Base-by-base conservation (phyloP, 257 asterid genomes). In the Solanum clarkiae region DNA sequence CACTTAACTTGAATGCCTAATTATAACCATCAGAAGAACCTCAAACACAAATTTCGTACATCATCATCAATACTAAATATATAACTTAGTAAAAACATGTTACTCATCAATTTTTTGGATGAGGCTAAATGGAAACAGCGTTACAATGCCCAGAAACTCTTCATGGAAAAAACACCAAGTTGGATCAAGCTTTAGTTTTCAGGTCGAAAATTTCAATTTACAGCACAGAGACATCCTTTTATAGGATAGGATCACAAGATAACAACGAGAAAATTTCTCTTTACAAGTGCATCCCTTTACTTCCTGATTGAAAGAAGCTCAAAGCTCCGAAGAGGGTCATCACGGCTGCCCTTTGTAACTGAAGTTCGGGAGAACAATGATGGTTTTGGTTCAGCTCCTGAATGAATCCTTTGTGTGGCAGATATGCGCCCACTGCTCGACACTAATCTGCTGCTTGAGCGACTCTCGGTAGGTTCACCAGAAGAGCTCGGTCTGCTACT, bases 271-370 rank as follows among this genome's bases (percentile, higher is more conserved):
- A 26, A 59, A 87, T 36, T 74, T 81, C 85, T 89, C 87, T 53
- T 66, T n/a, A 59, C 66, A 59, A 59, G 66, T 59, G 66, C 66
- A 59, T n/a, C 66, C 66, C 32, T 59, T 85, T 59, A 88, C 86
- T 89, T 91, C 82, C 89, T 88, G 87, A 92, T 84, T 9, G 94
- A 90, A 69, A 95, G 98, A 85, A 96, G 93, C 87, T 96, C 98
- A 11, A 96, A 94, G 95, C 98, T 96, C 69, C 98, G 94, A 59
- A 96, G 92, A 87, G 98, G 94, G 83, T 96, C 98, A 65, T 93
- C 95, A 1, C 98, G 97, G 60, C 92, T 82, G 83, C 94, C 97
- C 87, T 92, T 93, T 26, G 89, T 8, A 20, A 84, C 83, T 16
- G 92, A 88, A 32, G 93, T 84, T 12, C 97, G 98, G 82, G 94